Conservation (phyloP, 2,329 filamentous ascomycete species). For the Xylaria sp. region DNA sequence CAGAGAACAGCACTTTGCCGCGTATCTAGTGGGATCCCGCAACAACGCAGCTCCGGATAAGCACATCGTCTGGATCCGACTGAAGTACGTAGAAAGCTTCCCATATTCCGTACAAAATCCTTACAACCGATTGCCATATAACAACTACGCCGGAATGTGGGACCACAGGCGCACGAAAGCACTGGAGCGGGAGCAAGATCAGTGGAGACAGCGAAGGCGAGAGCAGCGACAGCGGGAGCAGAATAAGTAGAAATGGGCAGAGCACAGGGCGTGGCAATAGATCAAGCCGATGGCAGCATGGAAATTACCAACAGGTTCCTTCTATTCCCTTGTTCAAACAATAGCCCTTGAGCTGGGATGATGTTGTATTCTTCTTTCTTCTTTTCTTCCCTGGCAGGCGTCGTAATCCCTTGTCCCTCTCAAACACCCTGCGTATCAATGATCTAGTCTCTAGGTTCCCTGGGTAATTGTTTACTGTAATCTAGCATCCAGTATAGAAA, state of each 20-base stretch:
- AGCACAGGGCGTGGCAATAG: neutral
- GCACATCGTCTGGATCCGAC: slow-evolving; percentile 32
- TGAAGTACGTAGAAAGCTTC: neutral
- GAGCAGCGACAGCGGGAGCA: neutral
- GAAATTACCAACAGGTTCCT: slow-evolving; percentile 3
- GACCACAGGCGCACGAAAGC: slow-evolving; percentile 4
- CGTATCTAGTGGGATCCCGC: slow-evolving; percentile 23
- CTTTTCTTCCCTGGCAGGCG: slow-evolving; percentile 9
- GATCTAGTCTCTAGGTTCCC: neutral
- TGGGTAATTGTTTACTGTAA: slow-evolving; percentile 11
- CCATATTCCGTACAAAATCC: neutral
- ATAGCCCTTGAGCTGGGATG: neutral
- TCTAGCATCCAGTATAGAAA: slow-evolving; percentile 24
- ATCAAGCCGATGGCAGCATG: neutral
- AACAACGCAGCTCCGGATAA: slow-evolving; percentile 21
- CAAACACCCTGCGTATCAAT: neutral
- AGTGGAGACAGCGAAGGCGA: too few relatives aligned
- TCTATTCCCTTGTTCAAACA: slow-evolving; percentile 6
- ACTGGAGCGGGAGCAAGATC: too few relatives aligned
- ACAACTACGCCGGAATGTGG: slow-evolving; percentile 15
- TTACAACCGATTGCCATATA: slow-evolving; percentile 21
- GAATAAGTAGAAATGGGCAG: neutral
- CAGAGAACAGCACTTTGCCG: neutral
- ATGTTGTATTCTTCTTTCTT: neutral
- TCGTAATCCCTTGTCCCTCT: slow-evolving; percentile 7